Percentiles rank a stretch among this genome's conserved stretches.
phyloP scores from a whole-genome alignment of 2,329 filamentous ascomycete species.

The Pseudogymnoascus sp. region DNA sequence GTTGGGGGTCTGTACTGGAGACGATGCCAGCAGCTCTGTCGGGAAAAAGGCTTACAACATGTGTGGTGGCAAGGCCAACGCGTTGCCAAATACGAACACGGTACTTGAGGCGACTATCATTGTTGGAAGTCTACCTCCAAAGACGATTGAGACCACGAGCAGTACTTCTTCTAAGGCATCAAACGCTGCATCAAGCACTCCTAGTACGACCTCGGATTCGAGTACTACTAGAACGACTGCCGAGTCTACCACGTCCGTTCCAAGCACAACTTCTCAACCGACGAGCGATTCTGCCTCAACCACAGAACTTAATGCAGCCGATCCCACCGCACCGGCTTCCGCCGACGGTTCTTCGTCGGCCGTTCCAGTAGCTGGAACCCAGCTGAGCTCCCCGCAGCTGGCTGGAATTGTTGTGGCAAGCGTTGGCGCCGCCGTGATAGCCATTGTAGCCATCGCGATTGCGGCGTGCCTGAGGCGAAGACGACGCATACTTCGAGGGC shows the following conservation, averaged over 20 bases:
- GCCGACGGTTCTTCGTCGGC: background rate
- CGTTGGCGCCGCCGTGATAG: constrained; percentile 41
- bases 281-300: background rate
- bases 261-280: constrained; percentile 16
- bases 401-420: constrained; percentile 51
- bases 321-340: background rate
- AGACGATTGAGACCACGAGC: constrained; percentile 15
- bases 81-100: constrained; percentile 48
- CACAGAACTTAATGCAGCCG: background rate
- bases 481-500: constrained; percentile 18
- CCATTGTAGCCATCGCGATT: constrained; percentile 37
- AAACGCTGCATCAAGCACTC: constrained; percentile 12
- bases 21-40: constrained; percentile 35
- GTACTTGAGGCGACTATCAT: constrained; percentile 51
- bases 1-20: constrained; percentile 42
- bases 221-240: constrained; percentile 17
- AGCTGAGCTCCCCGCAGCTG: constrained; percentile 39
- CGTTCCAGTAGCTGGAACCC: background rate
- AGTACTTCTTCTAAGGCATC: constrained; percentile 11
- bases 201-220: constrained; percentile 14
- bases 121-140: constrained; percentile 27
- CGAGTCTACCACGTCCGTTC: constrained; percentile 14
- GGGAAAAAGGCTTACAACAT: constrained; percentile 48
- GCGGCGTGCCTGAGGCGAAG: constrained; percentile 30
- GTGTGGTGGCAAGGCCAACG: constrained; percentile 43